Base-by-base conservation (phyloP, 108 stramenopile species). In the Parmales sp. region DNA sequence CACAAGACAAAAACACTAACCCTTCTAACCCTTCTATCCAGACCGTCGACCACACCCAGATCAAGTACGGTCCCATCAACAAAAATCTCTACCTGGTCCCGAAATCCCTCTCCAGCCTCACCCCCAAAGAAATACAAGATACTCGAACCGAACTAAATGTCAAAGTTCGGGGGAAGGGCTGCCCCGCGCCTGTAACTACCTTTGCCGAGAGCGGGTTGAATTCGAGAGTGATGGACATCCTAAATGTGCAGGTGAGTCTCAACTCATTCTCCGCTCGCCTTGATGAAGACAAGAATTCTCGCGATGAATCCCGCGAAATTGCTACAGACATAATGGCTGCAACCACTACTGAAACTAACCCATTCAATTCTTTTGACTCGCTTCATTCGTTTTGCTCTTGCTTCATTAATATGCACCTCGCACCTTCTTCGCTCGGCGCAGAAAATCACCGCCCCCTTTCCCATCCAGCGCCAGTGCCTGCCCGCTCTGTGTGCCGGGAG, bases 401-500 rank as follows among this genome's bases (percentile, higher is more conserved):
- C 31, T 19, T 13, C 6, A 67, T 67, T 16, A 79, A 83, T 66
- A 82, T 85, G 68, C n/a, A n/a, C n/a, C n/a, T n/a, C n/a, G n/a
- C n/a, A n/a, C n/a, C n/a, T n/a, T n/a, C n/a, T n/a, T n/a, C n/a
- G n/a, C n/a, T n/a, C n/a, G n/a, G n/a, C n/a, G n/a, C n/a, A n/a
- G n/a, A 75, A 72, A 13, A 89, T 93, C 49, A 51, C 64, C 25
- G 74, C 80, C 66, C 98, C 98, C 13, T 99, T 92, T 65, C 82
- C 96, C n/a, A 87, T 98, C 44, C 98, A 99, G 80, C 79, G 89
- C 39, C 98, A 97, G 79, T 96, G 95, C 71, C 39, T 99, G 34
- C 98, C 98, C 0, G 95, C 93, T 60, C 91, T 98, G 72, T 97
- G 98, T 97, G 82, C 88, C 5, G 98, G 98, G 16, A 72, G 98